These are phyloP conservation scores for Salix arbutifolia DNA, from an alignment of 345 rosid species.

Conservation along the genomic window DNA sequence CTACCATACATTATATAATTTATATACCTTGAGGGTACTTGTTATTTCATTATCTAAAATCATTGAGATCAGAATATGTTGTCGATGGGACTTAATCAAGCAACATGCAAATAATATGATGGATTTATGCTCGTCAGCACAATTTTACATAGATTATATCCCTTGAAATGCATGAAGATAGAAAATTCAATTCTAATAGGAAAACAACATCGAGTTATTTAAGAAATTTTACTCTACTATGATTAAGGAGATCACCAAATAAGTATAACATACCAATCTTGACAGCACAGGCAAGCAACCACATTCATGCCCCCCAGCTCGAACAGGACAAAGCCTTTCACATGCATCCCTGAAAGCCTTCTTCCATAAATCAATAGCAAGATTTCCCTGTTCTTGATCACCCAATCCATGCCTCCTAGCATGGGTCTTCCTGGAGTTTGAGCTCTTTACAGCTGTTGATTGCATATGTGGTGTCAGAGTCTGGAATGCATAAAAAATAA, in stretches of 20 bases:
- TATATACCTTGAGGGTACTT: not conserved
- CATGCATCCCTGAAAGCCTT: conserved; percentile 84
- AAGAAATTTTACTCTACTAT: not conserved
- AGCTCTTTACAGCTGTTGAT: conserved; percentile 55
- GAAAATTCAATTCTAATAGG: not conserved
- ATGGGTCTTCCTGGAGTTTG: conserved; percentile 49
- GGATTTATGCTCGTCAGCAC: not conserved
- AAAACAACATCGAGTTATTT: no score
- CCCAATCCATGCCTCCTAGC: conserved; percentile 52
- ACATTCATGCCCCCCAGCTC: conserved; percentile 81
- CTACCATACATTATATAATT: not conserved
- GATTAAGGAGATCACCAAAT: not conserved
- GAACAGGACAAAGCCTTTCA: conserved; percentile 85
- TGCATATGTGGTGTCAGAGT: conserved; percentile 91
- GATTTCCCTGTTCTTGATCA: conserved; percentile 55
- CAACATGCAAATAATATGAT: not conserved
- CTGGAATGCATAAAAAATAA: conserved; percentile 30
- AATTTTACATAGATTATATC: not conserved
- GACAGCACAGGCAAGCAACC: conserved; percentile 82
- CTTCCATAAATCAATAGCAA: conserved; percentile 84
- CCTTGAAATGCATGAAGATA: not conserved
- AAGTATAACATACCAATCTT: conserved; percentile 51
- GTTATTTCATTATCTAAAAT: not conserved
- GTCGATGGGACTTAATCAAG: not conserved
- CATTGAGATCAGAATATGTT: not conserved